Conservation (phyloP, 169 alveolate genomes). For the Cryptosporidium muris region DNA sequence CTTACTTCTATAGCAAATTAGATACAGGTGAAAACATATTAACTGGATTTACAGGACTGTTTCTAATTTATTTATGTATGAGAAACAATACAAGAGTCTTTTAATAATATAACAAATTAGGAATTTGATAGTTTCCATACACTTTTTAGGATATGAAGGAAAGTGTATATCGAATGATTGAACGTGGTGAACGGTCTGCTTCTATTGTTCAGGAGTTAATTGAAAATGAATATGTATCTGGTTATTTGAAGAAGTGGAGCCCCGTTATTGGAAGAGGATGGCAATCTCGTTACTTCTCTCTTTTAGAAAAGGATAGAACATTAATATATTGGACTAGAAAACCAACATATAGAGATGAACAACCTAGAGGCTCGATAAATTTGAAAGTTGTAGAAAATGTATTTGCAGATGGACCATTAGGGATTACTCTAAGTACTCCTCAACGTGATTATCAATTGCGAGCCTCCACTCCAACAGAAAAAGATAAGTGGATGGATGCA, state of each 20-base stretch:
- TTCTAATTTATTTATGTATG: no score
- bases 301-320: conserved; percentile 48
- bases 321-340: conserved; percentile 58
- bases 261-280: conserved; percentile 71
- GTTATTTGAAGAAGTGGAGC: conserved; percentile 67
- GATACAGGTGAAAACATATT: no score
- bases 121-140: no score
- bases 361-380: conserved; percentile 58
- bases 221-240: conserved; percentile 55
- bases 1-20: no score
- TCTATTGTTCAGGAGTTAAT: conserved; percentile 65
- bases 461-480: conserved; percentile 65
- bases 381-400: conserved; percentile 61
- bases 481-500: conserved; percentile 70
- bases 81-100: no score
- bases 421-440: conserved; percentile 65
- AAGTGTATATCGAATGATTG: background rate
- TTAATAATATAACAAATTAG: no score
- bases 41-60: no score
- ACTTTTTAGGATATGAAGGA: no score
- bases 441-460: conserved; percentile 57
- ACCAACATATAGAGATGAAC: conserved; percentile 57
- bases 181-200: conserved; percentile 29
- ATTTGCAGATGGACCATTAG: conserved; percentile 71
- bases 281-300: conserved; percentile 60